Percentiles rank a stretch among this genome's conserved stretches.
Conservation (phyloP, 176 grass and related monocot species). For the Alloteropsis semialata region DNA sequence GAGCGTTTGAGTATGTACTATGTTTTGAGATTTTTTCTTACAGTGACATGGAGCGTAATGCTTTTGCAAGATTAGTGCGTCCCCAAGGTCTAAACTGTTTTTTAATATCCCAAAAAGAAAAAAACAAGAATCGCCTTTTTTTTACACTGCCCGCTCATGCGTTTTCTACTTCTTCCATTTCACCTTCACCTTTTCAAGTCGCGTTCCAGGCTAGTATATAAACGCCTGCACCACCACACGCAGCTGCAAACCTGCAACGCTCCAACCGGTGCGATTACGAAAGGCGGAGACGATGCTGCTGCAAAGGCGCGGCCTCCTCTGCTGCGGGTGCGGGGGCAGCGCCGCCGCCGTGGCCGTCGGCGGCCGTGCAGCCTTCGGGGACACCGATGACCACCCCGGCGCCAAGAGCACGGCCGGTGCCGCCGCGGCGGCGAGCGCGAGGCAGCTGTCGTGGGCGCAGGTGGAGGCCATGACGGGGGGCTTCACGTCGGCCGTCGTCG, state of each 20-base stretch:
- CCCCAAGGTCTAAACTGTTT: no score
- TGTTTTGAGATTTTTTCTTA: no score
- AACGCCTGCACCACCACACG: not conserved
- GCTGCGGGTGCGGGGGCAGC: slow-evolving; percentile 42
- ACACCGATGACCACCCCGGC: not conserved
- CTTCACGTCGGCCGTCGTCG: slow-evolving; percentile 64
- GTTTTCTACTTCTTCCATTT: no score
- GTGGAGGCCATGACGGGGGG: slow-evolving; percentile 67
- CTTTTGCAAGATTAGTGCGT: no score
- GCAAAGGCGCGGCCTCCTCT: slow-evolving; percentile 39
- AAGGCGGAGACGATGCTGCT: not conserved
- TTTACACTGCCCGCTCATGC: no score
- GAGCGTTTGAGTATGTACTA: no score
- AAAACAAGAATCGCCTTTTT: no score
- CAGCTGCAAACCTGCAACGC: not conserved
- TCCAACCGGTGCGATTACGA: no score
- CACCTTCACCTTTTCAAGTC: not conserved
- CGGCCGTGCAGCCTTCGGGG: not conserved
- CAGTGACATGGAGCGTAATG: no score
- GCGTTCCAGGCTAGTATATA: not conserved
- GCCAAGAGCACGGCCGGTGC: not conserved
- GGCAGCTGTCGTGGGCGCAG: slow-evolving; percentile 70
- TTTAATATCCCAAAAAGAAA: no score
- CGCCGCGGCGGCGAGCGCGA: not conserved
- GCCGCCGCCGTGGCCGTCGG: not conserved